Evolutionary conservation across 2,329 filamentous ascomycete species (phyloP), one percentile per base, ranked within the genome.

Genomic region (Aspergillus sp.): DNA sequence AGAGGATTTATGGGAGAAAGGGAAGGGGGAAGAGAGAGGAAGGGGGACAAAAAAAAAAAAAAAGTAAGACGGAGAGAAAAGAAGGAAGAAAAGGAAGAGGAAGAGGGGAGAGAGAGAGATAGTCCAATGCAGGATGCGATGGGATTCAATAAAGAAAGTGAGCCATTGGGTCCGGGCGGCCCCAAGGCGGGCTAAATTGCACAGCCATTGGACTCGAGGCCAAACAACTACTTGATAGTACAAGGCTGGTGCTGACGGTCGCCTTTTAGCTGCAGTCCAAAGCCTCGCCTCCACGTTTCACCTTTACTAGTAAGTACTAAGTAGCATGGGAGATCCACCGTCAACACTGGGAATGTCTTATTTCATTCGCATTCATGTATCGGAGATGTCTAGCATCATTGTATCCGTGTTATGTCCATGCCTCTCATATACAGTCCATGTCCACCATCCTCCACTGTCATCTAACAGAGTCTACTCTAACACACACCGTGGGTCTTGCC

Each of bases 401-500:
- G 41, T 36, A 45, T 53, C 38, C 36, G 39, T 17, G n/a, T 41
- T 39, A 8, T 25, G 19, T 47, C 19, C 39, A 45, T 45, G 19
- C 17, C 10, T 55, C 41, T 55, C 41, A 55, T 55, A 13, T 43
- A 43, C 21, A 30, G 41, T 10, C 9, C 41, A 19, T 55, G 17
- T 36, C 8, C 36, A 21, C 19, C 39, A n/a, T 15, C n/a, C 2
- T 43, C 39, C 15, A 19, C 15, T 17, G 15, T 19, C 21, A 17
- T 28, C 48, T 15, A 28, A 12, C n/a, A 23, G 10, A 43, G 3
- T 41, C 28, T 47, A 36, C 55, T 30, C 55, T 63, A 97, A 79
- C 93, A 97, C 61, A 96, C 82, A 41, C 87, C 89, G 76, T 97
- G 93, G 1, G 92, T 94, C 85, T 97, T 97, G 58, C 92, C 93